Conservation (phyloP, 352 stramenopile species). For the Pythium guiyangense region DNA sequence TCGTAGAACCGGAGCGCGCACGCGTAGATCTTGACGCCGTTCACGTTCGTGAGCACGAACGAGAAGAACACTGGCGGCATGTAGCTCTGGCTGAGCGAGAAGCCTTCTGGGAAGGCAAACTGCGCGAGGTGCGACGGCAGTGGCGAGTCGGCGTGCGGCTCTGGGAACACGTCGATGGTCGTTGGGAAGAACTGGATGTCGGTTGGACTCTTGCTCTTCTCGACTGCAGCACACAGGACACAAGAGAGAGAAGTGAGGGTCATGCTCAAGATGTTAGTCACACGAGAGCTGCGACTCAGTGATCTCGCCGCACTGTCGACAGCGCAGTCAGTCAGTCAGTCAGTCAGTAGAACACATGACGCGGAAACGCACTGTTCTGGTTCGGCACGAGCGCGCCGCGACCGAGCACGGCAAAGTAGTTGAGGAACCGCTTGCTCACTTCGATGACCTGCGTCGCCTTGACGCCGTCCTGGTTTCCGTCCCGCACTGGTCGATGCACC, state of each 20-base stretch:
- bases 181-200: slow-evolving; percentile 67
- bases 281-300: neutral
- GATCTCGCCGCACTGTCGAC: neutral
- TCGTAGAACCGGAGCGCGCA: slow-evolving; percentile 81
- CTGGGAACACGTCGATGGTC: slow-evolving; percentile 64
- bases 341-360: neutral
- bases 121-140: slow-evolving; percentile 63
- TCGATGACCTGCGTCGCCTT: slow-evolving; percentile 61
- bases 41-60: slow-evolving; percentile 83
- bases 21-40: slow-evolving; percentile 74
- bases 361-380: slow-evolving; percentile 47
- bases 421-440: slow-evolving; percentile 75
- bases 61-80: slow-evolving; percentile 66
- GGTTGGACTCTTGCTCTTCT: slow-evolving; percentile 64
- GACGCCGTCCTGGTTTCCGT: slow-evolving; percentile 23
- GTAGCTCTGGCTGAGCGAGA: slow-evolving; percentile 54
- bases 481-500: slow-evolving; percentile 16
- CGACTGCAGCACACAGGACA: slow-evolving; percentile 28
- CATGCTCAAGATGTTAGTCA: neutral
- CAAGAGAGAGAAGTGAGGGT: neutral
- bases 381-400: slow-evolving; percentile 48
- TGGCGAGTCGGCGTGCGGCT: slow-evolving; percentile 49
- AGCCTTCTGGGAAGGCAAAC: slow-evolving; percentile 80
- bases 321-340: neutral
- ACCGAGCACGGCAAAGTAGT: slow-evolving; percentile 83